Conservation (phyloP, 1,284 basidiomycete species). For the Sparassis latifolia region DNA sequence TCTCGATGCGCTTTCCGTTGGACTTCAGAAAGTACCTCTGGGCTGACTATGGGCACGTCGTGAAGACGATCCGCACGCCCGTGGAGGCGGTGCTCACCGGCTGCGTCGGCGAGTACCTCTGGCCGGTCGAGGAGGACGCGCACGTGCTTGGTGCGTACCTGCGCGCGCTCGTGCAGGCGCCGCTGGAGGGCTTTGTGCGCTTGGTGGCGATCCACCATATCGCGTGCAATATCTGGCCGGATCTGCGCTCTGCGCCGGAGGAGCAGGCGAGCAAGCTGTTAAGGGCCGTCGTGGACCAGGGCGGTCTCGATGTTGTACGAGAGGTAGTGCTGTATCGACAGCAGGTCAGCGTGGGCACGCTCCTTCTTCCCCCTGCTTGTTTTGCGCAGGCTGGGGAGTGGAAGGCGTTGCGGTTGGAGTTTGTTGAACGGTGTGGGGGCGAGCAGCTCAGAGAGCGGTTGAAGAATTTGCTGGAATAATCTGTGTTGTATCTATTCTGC, state of each 20-base stretch:
- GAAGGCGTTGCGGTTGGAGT: constrained; percentile 20
- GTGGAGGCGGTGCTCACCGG: constrained; percentile 40
- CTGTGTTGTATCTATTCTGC: not conserved
- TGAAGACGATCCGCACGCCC: constrained; percentile 50
- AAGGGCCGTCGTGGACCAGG: constrained; percentile 45
- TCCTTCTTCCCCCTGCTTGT: constrained; percentile 35
- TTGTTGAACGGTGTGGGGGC: constrained; percentile 17
- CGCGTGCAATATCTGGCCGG: constrained; percentile 69
- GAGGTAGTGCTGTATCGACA: constrained; percentile 53
- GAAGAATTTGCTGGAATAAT: constrained; percentile 15
- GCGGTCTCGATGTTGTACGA: constrained; percentile 37
- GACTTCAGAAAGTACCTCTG: constrained; percentile 88
- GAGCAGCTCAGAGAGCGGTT: constrained; percentile 15
- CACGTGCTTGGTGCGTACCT: constrained; percentile 64
- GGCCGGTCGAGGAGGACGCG: constrained; percentile 63
- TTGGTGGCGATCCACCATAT: constrained; percentile 78
- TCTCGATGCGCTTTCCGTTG: constrained; percentile 66
- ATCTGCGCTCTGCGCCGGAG: constrained; percentile 33
- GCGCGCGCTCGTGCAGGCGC: constrained; percentile 38
- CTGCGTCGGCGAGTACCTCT: constrained; percentile 57
- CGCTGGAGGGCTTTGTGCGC: constrained; percentile 57
- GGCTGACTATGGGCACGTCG: constrained; percentile 65
- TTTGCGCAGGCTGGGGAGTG: constrained; percentile 25
- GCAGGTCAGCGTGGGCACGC: constrained; percentile 26
- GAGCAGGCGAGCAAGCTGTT: constrained; percentile 45